Percentiles rank a stretch among this genome's conserved stretches.
These are phyloP conservation scores for Aspergillus terreus DNA, from an alignment of 2,329 filamentous ascomycete species.

Conservation along the genomic window DNA sequence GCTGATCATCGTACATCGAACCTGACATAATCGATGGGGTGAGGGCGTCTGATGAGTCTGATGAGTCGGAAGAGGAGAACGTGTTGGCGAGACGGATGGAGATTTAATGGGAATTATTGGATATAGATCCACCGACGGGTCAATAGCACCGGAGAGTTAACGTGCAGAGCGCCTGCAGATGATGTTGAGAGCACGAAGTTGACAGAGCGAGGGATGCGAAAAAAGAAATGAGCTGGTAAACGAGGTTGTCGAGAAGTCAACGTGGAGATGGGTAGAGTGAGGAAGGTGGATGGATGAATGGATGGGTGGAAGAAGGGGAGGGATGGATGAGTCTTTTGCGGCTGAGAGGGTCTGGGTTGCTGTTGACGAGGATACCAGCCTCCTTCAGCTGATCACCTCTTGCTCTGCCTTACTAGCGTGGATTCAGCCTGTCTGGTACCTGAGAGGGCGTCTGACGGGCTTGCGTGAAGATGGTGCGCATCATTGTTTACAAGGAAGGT, in stretches of 20 bases:
- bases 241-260: not conserved
- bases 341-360: conserved; percentile 13
- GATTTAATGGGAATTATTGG: conserved; percentile 10
- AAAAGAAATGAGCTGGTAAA: not conserved
- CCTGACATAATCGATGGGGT: conserved; percentile 27
- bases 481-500: not conserved
- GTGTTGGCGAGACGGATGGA: conserved; percentile 8
- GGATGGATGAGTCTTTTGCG: conserved; percentile 11
- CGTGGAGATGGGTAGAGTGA: conserved; percentile 1
- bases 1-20: conserved; percentile 41
- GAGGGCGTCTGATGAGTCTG: conserved; percentile 6
- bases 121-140: conserved; percentile 13
- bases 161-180: not conserved
- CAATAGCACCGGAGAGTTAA: conserved; percentile 7
- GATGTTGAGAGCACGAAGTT: not conserved
- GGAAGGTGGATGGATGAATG: conserved; percentile 7
- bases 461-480: too few species aligned
- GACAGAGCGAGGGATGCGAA: not conserved
- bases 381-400: not conserved
- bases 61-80: conserved; percentile 8
- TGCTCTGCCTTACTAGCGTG: not conserved
- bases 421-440: too few species aligned
- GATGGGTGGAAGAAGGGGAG: conserved; percentile 16
- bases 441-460: too few species aligned
- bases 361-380: conserved; percentile 12